Evolutionary conservation across 1,139 yeast species (phyloP), one percentile per base, ranked within the genome.

Genomic region (Saccharomyces pastorianus): DNA sequence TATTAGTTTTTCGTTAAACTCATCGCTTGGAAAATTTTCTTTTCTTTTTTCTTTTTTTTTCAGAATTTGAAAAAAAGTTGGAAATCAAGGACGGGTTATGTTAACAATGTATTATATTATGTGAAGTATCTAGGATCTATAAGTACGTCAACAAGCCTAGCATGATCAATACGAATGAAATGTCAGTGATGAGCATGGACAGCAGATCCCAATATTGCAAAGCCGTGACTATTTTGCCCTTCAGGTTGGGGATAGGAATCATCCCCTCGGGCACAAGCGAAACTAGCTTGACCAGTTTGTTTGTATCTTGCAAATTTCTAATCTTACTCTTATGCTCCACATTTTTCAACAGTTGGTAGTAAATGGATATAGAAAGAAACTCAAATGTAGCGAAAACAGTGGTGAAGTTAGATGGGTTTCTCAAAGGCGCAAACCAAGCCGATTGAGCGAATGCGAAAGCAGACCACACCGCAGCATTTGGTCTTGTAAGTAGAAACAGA

Each of bases 151-250:
- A 54, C n/a, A 71, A 17, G 13, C 78, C 80, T 55, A 74, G 64
- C 17, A 70, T 56, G 2, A 77, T 63, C 42, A 77, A 60, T 11
- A 76, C 67, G 51, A 73, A 67, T 46, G 77, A 68, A 25, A 76
- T 53, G 62, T 77, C 82, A 44, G 73, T 65, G 42, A 75, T 52
- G 31, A 73, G 67, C 61, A 74, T 64, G 1, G 71, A 65, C 7
- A 73, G 53, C 26, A 77, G 63, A 54, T 76, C 79, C 62, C 70
- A 64, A 59, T 76, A 76, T 59, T 66, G 70, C 54, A 71, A 47
- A n/a, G 59, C 58, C 34, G 59, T 55, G 31, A 64, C 56, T 29
- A 66, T 55, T 53, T 63, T 63, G 20, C 68, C 67, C 32, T 57
- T 64, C 26, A 68, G 47, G 50, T 68, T 57, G 11, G 60, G 46